These are phyloP conservation scores for Trametes pubescens DNA, from an alignment of 1,284 basidiomycete species.

Conservation along the genomic window DNA sequence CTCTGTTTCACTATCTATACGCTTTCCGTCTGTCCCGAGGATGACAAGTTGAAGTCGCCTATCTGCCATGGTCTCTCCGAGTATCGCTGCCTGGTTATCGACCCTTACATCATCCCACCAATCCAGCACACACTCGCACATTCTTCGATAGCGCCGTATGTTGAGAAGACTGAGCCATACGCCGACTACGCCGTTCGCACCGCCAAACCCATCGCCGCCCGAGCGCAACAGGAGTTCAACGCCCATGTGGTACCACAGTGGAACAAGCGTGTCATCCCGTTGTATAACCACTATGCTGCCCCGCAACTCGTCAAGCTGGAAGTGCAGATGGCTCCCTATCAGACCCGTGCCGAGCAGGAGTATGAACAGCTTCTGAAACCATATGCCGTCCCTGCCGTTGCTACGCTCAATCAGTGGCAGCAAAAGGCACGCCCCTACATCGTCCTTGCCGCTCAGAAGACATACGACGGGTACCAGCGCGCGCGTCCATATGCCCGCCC, in stretches of 20 bases:
- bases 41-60: conserved; percentile 55
- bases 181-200: conserved; percentile 47
- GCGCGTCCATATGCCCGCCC: conserved; percentile 53
- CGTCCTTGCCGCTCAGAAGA: conserved; percentile 49
- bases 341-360: conserved; percentile 38
- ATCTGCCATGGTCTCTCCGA: conserved; percentile 65
- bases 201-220: conserved; percentile 51
- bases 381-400: conserved; percentile 38
- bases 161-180: conserved; percentile 49
- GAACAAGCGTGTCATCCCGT: conserved; percentile 51
- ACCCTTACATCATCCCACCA: conserved; percentile 71
- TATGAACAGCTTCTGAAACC: conserved; percentile 46
- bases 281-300: conserved; percentile 49
- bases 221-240: conserved; percentile 51
- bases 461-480: conserved; percentile 51
- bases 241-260: conserved; percentile 55
- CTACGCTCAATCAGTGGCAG: conserved; percentile 48
- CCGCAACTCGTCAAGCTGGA: conserved; percentile 47
- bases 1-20: conserved; percentile 63
- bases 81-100: conserved; percentile 66
- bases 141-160: conserved; percentile 59
- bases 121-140: conserved; percentile 59
- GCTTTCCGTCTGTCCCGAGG: conserved; percentile 61
- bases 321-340: conserved; percentile 50
- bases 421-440: conserved; percentile 53